A percentile compares a stretch with the other conserved stretches of the same genome.
phyloP scores from a whole-genome alignment of 805 yeast species.

The Starmerella cellae region DNA sequence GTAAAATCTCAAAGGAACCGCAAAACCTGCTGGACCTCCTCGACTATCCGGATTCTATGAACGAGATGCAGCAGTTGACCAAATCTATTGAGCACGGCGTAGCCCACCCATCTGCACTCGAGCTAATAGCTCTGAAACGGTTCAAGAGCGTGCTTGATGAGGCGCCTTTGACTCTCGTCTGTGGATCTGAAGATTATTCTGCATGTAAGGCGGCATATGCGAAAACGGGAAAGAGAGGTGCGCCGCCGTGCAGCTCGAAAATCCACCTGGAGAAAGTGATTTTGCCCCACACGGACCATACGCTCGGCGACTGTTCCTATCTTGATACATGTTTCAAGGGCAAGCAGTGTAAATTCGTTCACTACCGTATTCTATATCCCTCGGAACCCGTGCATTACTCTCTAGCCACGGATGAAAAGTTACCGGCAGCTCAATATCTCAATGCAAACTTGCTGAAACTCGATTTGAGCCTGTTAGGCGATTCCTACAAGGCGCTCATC shows the following conservation, averaged over 20 bases:
- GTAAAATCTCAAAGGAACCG: not conserved
- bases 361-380: conserved; percentile 36
- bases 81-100: not conserved
- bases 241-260: conserved; percentile 11
- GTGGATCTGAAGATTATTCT: conserved; percentile 4
- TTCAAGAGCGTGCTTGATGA: not conserved
- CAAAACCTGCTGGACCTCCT: not conserved
- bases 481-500: conserved; percentile 61
- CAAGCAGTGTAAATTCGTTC: conserved; percentile 66
- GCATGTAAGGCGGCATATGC: conserved; percentile 1
- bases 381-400: not conserved
- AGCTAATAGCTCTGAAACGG: not conserved
- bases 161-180: conserved; percentile 3
- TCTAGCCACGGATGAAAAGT: not conserved
- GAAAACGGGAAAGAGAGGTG: not conserved
- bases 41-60: not conserved
- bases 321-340: conserved; percentile 87
- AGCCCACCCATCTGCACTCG: conserved; percentile 1
- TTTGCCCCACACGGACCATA: conserved; percentile 45
- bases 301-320: conserved; percentile 83
- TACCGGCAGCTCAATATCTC: conserved; percentile 55
- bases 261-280: conserved; percentile 28
- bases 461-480: conserved; percentile 60
- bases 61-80: not conserved
- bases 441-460: conserved; percentile 66